These are phyloP conservation scores for Plenodomus lindquistii DNA, from an alignment of 2,329 filamentous ascomycete species.

Conservation along the genomic window DNA sequence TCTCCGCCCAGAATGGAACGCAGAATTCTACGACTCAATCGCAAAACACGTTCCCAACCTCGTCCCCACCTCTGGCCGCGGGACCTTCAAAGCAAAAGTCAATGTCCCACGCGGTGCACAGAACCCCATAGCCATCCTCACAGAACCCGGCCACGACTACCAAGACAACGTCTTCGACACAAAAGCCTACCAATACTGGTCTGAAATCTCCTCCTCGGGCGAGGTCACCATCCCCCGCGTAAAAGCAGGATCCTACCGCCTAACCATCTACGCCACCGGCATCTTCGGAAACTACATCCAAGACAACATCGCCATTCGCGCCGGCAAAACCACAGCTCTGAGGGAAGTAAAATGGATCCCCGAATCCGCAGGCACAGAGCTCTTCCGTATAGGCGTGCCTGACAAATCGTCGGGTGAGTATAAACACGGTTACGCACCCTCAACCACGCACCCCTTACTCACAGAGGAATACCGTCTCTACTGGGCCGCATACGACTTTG, in stretches of 20 bases:
- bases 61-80: slow-evolving; percentile 56
- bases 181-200: slow-evolving; percentile 65
- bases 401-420: slow-evolving; percentile 66
- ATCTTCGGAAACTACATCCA: slow-evolving; percentile 63
- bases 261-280: slow-evolving; percentile 65
- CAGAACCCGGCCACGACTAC: slow-evolving; percentile 56
- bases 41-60: slow-evolving; percentile 63
- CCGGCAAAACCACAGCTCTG: slow-evolving; percentile 44
- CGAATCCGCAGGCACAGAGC: slow-evolving; percentile 60
- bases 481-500: slow-evolving; percentile 63
- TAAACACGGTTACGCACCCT: slow-evolving; percentile 58
- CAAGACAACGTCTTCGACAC: slow-evolving; percentile 62
- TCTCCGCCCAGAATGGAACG: slow-evolving; percentile 57
- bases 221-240: slow-evolving; percentile 58
- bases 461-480: slow-evolving; percentile 64
- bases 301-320: slow-evolving; percentile 54
- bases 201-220: slow-evolving; percentile 50
- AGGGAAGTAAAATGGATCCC: slow-evolving; percentile 52
- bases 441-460: slow-evolving; percentile 54
- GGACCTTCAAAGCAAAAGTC: slow-evolving; percentile 55
- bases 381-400: slow-evolving; percentile 65
- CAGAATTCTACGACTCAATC: slow-evolving; percentile 65
- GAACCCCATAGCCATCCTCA: slow-evolving; percentile 59
- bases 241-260: slow-evolving; percentile 61
- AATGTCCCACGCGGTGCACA: slow-evolving; percentile 57